A percentile compares a stretch with the other conserved stretches of the same genome.
These are phyloP conservation scores for Baeospora myosura DNA, from an alignment of 1,284 basidiomycete species.

Conservation along the genomic window DNA sequence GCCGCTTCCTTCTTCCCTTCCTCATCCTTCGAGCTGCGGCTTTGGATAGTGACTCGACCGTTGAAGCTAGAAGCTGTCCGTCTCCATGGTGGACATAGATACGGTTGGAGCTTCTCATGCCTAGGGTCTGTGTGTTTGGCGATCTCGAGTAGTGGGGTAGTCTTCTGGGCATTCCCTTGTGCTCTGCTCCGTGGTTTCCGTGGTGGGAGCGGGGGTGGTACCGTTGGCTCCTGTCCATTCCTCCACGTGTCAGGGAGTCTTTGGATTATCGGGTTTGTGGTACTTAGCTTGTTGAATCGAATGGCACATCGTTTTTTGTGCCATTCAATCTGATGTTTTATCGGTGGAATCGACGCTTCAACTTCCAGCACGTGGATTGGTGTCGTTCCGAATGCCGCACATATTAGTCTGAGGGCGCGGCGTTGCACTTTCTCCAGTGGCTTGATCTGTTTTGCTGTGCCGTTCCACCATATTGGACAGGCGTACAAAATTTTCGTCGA, in stretches of 20 bases:
- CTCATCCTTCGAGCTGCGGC: not conserved
- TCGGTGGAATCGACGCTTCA: conserved; percentile 24
- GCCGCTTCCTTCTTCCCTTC: not conserved
- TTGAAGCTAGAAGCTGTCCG: not conserved
- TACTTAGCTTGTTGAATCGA: conserved; percentile 17
- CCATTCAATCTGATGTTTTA: conserved; percentile 14
- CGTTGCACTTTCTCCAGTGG: conserved; percentile 22
- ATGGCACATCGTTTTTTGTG: conserved; percentile 12
- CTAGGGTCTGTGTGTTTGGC: conserved; percentile 1
- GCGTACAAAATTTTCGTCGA: conserved; percentile 26
- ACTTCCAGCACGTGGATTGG: conserved; percentile 24
- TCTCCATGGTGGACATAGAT: not conserved
- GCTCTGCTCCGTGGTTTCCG: not conserved
- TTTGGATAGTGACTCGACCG: not conserved
- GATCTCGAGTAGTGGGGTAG: conserved; percentile 3
- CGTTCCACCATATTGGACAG: conserved; percentile 25
- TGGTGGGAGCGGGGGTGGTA: conserved; percentile 1
- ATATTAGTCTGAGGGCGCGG: conserved; percentile 21
- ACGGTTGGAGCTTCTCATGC: conserved; percentile 3
- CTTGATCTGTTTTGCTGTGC: conserved; percentile 16
- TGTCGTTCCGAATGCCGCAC: conserved; percentile 26
- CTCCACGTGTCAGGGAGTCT: conserved; percentile 16
- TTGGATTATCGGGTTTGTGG: conserved; percentile 16
- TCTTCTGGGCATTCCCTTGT: not conserved
- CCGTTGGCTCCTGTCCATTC: not conserved